Evolutionary conservation across 1,139 yeast genomes (phyloP).

Genomic region (Cylindricascospora bacillispora): DNA sequence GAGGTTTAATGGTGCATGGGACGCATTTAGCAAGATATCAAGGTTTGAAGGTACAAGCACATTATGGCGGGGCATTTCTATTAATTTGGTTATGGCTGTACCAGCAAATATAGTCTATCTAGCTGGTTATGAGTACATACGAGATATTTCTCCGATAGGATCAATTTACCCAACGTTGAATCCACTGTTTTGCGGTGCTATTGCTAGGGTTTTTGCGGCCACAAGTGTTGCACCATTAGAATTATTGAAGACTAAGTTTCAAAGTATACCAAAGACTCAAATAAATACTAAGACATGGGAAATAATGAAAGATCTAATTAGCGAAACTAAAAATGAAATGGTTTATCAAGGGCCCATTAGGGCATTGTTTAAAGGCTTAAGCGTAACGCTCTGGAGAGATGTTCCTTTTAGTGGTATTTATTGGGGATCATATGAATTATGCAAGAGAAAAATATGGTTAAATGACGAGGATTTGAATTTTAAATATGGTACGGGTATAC

Average conservation of each 20-base stretch:
- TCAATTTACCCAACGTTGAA: slow-evolving; percentile 38
- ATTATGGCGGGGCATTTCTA: slow-evolving; percentile 79
- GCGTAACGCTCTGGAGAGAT: slow-evolving; percentile 88
- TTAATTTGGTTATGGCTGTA: slow-evolving; percentile 77
- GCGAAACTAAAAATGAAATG: slow-evolving; percentile 46
- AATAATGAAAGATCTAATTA: slow-evolving; percentile 37
- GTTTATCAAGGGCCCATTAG: slow-evolving; percentile 39
- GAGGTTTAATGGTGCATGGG: slow-evolving; percentile 46
- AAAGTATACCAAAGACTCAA: slow-evolving; percentile 54
- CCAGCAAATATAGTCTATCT: slow-evolving; percentile 92
- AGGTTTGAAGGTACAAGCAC: slow-evolving; percentile 63
- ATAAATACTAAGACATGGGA: slow-evolving; percentile 17
- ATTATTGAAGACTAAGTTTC: slow-evolving; percentile 74
- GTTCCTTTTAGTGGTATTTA: slow-evolving; percentile 94
- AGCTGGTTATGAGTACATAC: slow-evolving; percentile 78
- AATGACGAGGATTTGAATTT: too few species aligned
- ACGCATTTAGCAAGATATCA: slow-evolving; percentile 56
- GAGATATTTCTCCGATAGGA: slow-evolving; percentile 59
- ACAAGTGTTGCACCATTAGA: slow-evolving; percentile 82
- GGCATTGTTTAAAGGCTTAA: slow-evolving; percentile 71
- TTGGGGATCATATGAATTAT: slow-evolving; percentile 75
- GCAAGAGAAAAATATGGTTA: slow-evolving; percentile 21
- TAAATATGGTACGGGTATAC: slow-evolving; percentile 26
- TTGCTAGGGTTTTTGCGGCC: slow-evolving; percentile 77
- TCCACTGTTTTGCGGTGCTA: slow-evolving; percentile 76